phyloP scores from a whole-genome alignment of 805 yeast species.

The Nakazawaea peltata region DNA sequence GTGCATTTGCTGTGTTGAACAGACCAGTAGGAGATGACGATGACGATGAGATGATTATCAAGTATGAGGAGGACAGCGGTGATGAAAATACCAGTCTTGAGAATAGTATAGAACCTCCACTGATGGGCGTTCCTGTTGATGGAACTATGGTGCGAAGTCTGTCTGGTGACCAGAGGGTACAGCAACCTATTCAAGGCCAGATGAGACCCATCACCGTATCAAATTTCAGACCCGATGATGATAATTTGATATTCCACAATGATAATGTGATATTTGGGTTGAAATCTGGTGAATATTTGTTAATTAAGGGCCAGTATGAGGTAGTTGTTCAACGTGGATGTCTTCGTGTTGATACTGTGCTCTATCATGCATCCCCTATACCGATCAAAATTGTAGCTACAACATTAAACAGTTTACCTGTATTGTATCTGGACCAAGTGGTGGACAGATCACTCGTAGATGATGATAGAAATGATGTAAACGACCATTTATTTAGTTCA shows the following conservation, averaged over 20 bases:
- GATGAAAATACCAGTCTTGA: too few relatives aligned
- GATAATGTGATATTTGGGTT: slow-evolving; percentile 32
- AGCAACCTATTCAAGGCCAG: too few relatives aligned
- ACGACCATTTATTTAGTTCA: slow-evolving; percentile 28
- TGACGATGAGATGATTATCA: slow-evolving; percentile 6
- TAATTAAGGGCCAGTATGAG: slow-evolving; percentile 39
- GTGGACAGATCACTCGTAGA: slow-evolving; percentile 20
- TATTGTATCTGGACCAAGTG: slow-evolving; percentile 34
- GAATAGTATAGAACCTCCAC: too few relatives aligned
- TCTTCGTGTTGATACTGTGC: slow-evolving; percentile 31
- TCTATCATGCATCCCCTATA: slow-evolving; percentile 20
- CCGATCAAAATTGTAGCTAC: slow-evolving; percentile 27
- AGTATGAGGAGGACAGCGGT: slow-evolving; percentile 2
- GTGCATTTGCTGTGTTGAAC: slow-evolving; percentile 26
- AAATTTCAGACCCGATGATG: slow-evolving; percentile 27
- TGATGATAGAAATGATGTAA: slow-evolving; percentile 24
- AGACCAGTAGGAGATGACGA: slow-evolving; percentile 13
- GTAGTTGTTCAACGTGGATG: slow-evolving; percentile 40
- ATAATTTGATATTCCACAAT: slow-evolving; percentile 27
- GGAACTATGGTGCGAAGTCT: too few relatives aligned
- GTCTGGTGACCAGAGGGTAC: too few relatives aligned
- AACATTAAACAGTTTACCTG: slow-evolving; percentile 29
- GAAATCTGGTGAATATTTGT: slow-evolving; percentile 30
- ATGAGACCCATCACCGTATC: slow-evolving; percentile 19
- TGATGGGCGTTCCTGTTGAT: too few relatives aligned